phyloP scores from a whole-genome alignment of 805 yeast genomes.

The Kuraishia capsulata region DNA sequence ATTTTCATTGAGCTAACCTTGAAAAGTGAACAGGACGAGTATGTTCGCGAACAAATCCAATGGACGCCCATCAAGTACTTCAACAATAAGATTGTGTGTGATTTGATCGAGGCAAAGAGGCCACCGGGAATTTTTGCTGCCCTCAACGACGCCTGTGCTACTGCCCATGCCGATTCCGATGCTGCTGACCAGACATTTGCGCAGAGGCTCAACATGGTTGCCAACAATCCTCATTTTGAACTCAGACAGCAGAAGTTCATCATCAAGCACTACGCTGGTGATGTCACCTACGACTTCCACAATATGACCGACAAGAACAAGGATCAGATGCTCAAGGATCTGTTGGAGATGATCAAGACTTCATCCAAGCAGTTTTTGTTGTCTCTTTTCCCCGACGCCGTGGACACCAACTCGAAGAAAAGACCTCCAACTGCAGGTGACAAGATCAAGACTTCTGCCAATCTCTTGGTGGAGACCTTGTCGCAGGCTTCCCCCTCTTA shows the following conservation, averaged over 20 bases:
- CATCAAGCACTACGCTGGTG: constrained; percentile 97
- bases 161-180: constrained; percentile 94
- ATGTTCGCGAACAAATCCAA: constrained; percentile 86
- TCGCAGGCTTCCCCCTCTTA: constrained; percentile 92
- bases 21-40: constrained; percentile 96
- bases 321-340: constrained; percentile 84
- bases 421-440: constrained; percentile 97
- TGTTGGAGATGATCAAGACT: constrained; percentile 68
- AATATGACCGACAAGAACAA: constrained; percentile 96
- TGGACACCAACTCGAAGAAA: constrained; percentile 58
- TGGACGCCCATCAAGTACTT: constrained; percentile 98
- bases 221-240: constrained; percentile 80
- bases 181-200: constrained; percentile 97
- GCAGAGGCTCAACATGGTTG: constrained; percentile 79
- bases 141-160: constrained; percentile 92
- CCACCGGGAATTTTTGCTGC: constrained; percentile 98
- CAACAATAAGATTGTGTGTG: constrained; percentile 95
- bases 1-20: constrained; percentile 92
- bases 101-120: constrained; percentile 83
- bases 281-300: constrained; percentile 82
- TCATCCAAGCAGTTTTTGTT: constrained; percentile 59
- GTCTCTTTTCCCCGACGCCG: constrained; percentile 52
- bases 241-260: constrained; percentile 80
- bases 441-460: constrained; percentile 87
- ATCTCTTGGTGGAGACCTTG: constrained; percentile 78